A percentile compares a stretch with the other conserved stretches of the same genome.
Evolutionary conservation across 2,329 filamentous ascomycete species (phyloP).

Genomic region (Trichophyton mentagrophytes): DNA sequence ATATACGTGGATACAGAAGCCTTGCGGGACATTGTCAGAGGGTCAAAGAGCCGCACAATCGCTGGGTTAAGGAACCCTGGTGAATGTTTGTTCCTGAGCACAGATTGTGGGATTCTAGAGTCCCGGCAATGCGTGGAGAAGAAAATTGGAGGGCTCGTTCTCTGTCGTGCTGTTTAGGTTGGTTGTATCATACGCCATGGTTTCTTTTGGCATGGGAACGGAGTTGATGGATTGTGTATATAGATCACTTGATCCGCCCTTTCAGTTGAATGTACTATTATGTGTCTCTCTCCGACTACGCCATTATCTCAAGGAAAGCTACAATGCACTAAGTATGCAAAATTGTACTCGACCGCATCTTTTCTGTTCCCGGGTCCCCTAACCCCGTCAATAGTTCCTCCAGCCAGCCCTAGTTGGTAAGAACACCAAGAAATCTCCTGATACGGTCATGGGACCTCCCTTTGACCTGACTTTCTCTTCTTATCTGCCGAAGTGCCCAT

Average conservation of each 20-base stretch:
- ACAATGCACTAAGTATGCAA: not conserved
- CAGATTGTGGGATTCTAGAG: constrained; percentile 67
- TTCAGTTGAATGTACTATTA: constrained; percentile 5
- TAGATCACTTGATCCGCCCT: constrained; percentile 3
- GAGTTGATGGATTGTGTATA: constrained; percentile 10
- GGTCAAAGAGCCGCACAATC: constrained; percentile 53
- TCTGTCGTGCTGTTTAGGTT: constrained; percentile 53
- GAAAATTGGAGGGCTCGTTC: constrained; percentile 64
- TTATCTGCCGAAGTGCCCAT: too few species aligned
- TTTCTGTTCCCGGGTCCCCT: not conserved
- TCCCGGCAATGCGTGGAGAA: constrained; percentile 67
- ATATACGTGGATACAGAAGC: constrained; percentile 53
- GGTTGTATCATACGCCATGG: constrained; percentile 7
- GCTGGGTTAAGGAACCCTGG: constrained; percentile 62
- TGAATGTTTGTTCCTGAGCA: constrained; percentile 70
- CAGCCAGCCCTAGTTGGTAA: too few species aligned
- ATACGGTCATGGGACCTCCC: too few species aligned
- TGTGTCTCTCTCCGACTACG: not conserved
- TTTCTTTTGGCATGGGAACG: constrained; percentile 8
- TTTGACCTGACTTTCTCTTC: too few species aligned
- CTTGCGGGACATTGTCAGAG: constrained; percentile 54
- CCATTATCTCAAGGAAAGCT: not conserved
- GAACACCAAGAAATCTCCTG: too few species aligned
- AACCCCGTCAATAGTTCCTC: too few species aligned
- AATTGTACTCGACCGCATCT: not conserved